Base-by-base conservation (phyloP, 2,329 filamentous ascomycete species). In the Ophiostoma angusticollis region DNA sequence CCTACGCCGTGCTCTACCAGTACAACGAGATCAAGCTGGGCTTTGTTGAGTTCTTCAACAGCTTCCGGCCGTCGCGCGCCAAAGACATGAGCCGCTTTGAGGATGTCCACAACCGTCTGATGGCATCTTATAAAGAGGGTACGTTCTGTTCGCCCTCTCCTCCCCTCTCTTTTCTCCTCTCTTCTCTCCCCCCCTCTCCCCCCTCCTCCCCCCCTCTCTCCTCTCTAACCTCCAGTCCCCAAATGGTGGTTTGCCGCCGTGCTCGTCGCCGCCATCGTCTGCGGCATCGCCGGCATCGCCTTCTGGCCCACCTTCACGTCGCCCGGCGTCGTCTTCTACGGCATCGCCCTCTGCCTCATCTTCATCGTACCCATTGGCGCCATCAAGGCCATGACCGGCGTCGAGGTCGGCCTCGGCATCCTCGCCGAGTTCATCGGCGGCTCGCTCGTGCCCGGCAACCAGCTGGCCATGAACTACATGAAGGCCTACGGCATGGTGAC, bases 401-500 rank as follows among this genome's bases (percentile, higher is more conserved):
- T 69, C 23, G 63, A 68, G 43, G 64, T 70, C 5, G 67, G 61
- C 3, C 58, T 70, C 24, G 68, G 70, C 47, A 67, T 72, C 4
- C 54, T 73, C 5, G 65, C 67, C 27, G 67, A 70, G 51, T 66
- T 72, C 31, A 65, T 71, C 28, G 67, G 65, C 36, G 68, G 68
- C 11, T 65, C 63, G 5, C 62, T 58, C 42, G 61, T 68, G 4
- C 61, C 65, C 17, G 67, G 67, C 21, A 68, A 69, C 36, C 65
- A 66, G 1, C 49, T 69, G 37, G 65, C 63, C 37, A 70, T 70
- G 64, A 70, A 68, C 55, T 69, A 62, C 47, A 69, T 72, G 59
- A 71, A 70, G 56, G 21, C 37, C 17, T 47, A 45, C 9, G 40
- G 45, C 9, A 42, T 52, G 34, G 35, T 53, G 37, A 47, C 51